Percentiles rank a stretch among this genome's conserved stretches.
Evolutionary conservation across 2,329 filamentous ascomycete species (phyloP).

Genomic region (Sphaerulina populicola): DNA sequence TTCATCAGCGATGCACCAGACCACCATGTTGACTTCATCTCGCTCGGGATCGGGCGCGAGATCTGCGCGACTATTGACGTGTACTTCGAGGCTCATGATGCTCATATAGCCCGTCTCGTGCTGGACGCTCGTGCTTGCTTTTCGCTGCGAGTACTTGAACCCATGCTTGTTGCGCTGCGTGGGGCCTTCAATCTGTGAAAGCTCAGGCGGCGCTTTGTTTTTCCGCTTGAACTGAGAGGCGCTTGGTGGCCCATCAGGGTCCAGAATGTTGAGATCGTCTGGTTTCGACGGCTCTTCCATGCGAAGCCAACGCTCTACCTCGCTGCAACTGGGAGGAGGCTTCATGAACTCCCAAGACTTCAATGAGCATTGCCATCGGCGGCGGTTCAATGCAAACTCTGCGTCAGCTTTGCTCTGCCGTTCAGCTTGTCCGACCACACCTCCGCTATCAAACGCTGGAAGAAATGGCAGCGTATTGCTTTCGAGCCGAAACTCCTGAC

Average conservation of each 20-base stretch:
- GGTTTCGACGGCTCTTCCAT: slow-evolving; percentile 25
- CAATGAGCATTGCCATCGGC: slow-evolving; percentile 53
- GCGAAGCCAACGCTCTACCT: slow-evolving; percentile 63
- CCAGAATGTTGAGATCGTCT: slow-evolving; percentile 16
- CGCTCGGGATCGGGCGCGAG: slow-evolving; percentile 82
- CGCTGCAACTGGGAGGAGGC: slow-evolving; percentile 59
- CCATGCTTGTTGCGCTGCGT: slow-evolving; percentile 75
- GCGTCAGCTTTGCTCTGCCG: slow-evolving; percentile 49
- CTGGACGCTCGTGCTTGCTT: slow-evolving; percentile 64
- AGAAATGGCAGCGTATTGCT: slow-evolving; percentile 71
- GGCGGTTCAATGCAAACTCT: slow-evolving; percentile 44
- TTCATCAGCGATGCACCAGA: slow-evolving; percentile 62
- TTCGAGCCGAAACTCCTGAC: slow-evolving; percentile 70
- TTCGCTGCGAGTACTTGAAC: slow-evolving; percentile 76
- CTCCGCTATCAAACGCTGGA: slow-evolving; percentile 52
- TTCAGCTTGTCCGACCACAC: slow-evolving; percentile 49
- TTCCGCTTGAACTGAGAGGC: slow-evolving; percentile 30
- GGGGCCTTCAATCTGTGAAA: slow-evolving; percentile 82
- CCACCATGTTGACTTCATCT: slow-evolving; percentile 79
- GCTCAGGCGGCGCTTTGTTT: slow-evolving; percentile 30
- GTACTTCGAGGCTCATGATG: slow-evolving; percentile 86
- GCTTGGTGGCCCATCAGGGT: slow-evolving; percentile 28
- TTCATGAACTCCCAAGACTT: slow-evolving; percentile 68
- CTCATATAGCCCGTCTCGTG: slow-evolving; percentile 93
- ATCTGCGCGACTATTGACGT: slow-evolving; percentile 75